phyloP scores from a whole-genome alignment of 192 early-diverging fungal genomes.

The Coemansia sp. region DNA sequence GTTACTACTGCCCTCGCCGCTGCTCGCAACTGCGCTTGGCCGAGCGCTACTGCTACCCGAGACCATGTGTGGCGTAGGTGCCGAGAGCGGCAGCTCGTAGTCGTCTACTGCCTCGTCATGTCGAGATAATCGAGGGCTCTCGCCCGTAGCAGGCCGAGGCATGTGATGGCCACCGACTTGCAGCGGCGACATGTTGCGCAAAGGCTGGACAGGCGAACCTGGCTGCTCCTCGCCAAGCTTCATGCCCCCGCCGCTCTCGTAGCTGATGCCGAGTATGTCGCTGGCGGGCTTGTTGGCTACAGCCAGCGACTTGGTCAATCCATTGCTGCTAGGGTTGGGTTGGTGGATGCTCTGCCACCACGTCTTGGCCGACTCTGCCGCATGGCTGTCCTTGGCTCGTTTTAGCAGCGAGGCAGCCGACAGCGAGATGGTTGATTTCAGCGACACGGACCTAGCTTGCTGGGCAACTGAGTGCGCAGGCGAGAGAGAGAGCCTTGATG shows the following conservation, averaged over 20 bases:
- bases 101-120: not conserved
- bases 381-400: constrained; percentile 52
- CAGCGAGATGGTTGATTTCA: constrained; percentile 30
- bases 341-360: constrained; percentile 55
- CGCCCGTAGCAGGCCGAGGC: not conserved
- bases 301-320: not conserved
- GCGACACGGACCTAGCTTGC: constrained; percentile 11
- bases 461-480: constrained; percentile 2
- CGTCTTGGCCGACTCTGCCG: constrained; percentile 48
- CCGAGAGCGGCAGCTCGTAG: constrained; percentile 7
- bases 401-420: constrained; percentile 40
- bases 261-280: constrained; percentile 1
- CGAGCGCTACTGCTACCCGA: constrained; percentile 7
- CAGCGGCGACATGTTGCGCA: constrained; percentile 1
- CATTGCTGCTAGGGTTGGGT: not conserved
- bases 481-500: constrained; percentile 8
- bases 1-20: constrained; percentile 18
- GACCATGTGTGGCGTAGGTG: not conserved
- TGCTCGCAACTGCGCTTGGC: constrained; percentile 8
- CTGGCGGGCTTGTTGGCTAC: not conserved
- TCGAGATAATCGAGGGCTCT: not conserved
- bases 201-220: constrained; percentile 2
- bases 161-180: not conserved
- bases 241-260: not conserved
- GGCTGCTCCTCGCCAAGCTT: not conserved